Evolutionary conservation across 805 yeast species (phyloP).

Genomic region (Candida orba): DNA sequence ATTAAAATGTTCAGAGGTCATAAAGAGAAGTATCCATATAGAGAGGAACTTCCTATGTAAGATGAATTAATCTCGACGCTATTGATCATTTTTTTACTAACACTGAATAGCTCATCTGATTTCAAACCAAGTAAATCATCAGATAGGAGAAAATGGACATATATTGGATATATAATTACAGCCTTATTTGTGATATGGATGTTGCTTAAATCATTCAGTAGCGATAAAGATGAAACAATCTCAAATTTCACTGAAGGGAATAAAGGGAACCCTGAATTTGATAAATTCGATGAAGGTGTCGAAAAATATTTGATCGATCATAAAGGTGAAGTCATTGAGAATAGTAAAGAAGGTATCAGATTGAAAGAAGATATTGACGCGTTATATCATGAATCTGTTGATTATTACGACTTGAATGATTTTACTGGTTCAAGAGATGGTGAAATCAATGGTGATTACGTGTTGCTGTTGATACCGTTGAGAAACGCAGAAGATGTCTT

Average conservation of each 20-base stretch:
- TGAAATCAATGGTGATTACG: conserved; percentile 46
- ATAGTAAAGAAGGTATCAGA: conserved; percentile 19
- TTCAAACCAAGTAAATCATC: conserved; percentile 20
- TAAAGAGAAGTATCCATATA: conserved; percentile 30
- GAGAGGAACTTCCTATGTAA: conserved; percentile 42
- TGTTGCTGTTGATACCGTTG: conserved; percentile 66
- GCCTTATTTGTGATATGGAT: neutral
- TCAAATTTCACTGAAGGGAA: conserved; percentile 12
- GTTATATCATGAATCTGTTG: conserved; percentile 41
- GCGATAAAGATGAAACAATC: neutral
- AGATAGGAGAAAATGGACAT: neutral
- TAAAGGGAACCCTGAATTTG: conserved; percentile 26
- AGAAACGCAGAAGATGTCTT: conserved; percentile 72
- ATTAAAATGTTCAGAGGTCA: conserved; percentile 9
- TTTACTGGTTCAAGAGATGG: conserved; percentile 51
- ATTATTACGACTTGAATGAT: conserved; percentile 53
- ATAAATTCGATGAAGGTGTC: conserved; percentile 33
- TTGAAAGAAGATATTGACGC: conserved; percentile 29
- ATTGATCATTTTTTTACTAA: neutral
- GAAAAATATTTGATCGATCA: conserved; percentile 29
- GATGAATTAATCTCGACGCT: conserved; percentile 10
- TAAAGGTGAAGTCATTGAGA: conserved; percentile 26
- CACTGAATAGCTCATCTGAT: conserved; percentile 22
- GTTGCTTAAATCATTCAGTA: neutral
- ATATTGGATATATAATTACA: neutral